Conservation (phyloP, 2,329 filamentous ascomycete genomes). For the Dendryphion nanum region DNA sequence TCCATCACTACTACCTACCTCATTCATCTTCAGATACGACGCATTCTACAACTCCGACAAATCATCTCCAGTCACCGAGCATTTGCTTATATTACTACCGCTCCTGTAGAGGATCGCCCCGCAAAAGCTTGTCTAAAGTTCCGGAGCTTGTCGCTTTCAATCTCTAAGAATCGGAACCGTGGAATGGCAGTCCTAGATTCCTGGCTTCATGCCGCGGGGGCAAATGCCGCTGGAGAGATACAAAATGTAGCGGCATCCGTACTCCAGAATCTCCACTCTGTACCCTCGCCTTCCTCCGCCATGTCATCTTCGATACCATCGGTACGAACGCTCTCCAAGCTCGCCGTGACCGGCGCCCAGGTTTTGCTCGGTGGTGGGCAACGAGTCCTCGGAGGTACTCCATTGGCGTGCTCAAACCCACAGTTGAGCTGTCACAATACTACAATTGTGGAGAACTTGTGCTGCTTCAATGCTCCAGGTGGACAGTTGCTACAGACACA, state of each 20-base stretch:
- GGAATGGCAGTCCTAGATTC: slow-evolving; percentile 20
- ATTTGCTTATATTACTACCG: slow-evolving; percentile 14
- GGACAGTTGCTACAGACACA: slow-evolving; percentile 72
- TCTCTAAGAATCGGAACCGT: background rate
- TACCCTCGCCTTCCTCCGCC: slow-evolving; percentile 1
- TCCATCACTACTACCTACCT: slow-evolving; percentile 9
- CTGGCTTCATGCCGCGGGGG: slow-evolving; percentile 14
- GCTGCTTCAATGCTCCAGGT: slow-evolving; percentile 72
- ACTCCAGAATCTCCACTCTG: background rate
- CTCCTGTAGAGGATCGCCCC: slow-evolving; percentile 25
- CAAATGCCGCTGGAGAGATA: slow-evolving; percentile 11
- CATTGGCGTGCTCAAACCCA: slow-evolving; percentile 35
- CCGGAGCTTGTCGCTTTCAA: background rate
- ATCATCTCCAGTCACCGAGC: slow-evolving; percentile 2
- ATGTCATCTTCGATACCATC: slow-evolving; percentile 35
- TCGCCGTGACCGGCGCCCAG: slow-evolving; percentile 35
- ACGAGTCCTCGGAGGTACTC: slow-evolving; percentile 22
- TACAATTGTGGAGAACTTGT: slow-evolving; percentile 60
- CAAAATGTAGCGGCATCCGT: slow-evolving; percentile 20
- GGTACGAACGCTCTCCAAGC: slow-evolving; percentile 34
- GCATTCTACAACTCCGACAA: background rate
- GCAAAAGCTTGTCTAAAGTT: slow-evolving; percentile 26
- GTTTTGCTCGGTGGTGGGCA: slow-evolving; percentile 24
- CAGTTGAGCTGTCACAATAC: slow-evolving; percentile 65
- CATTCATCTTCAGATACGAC: slow-evolving; percentile 8